These are phyloP conservation scores for Polyporus tsugae DNA, from an alignment of 1,284 basidiomycete species.

Conservation along the genomic window DNA sequence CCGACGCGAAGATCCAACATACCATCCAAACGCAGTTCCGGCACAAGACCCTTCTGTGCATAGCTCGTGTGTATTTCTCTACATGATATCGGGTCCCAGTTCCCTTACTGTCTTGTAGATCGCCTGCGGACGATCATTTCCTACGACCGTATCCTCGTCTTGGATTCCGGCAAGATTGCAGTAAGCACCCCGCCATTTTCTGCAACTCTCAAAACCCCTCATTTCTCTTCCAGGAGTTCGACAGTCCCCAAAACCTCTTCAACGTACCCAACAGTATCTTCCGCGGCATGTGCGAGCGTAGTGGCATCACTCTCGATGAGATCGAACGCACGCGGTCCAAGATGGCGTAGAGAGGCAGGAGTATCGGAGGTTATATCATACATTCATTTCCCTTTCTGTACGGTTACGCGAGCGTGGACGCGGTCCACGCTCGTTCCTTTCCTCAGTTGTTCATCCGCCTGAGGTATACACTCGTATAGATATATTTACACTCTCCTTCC, in stretches of 20 bases:
- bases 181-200: constrained; percentile 44
- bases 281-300: constrained; percentile 71
- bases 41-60: constrained; percentile 42
- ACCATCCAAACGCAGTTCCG: constrained; percentile 60
- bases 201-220: neutral
- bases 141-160: constrained; percentile 79
- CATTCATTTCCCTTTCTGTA: neutral
- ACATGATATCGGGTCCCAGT: neutral
- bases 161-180: constrained; percentile 76
- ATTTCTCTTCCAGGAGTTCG: constrained; percentile 65
- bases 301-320: constrained; percentile 62
- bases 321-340: constrained; percentile 47
- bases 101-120: constrained; percentile 46
- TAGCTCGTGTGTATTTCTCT: constrained; percentile 38
- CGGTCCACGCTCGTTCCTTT: neutral
- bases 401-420: no score
- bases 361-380: neutral
- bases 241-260: constrained; percentile 70
- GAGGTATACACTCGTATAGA: neutral
- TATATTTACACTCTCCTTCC: neutral
- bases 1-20: constrained; percentile 67
- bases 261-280: constrained; percentile 63
- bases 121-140: constrained; percentile 82
- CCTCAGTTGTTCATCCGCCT: neutral
- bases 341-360: neutral